Base-by-base conservation (phyloP, 2,329 filamentous ascomycete genomes). In the Cladosporium sp. region DNA sequence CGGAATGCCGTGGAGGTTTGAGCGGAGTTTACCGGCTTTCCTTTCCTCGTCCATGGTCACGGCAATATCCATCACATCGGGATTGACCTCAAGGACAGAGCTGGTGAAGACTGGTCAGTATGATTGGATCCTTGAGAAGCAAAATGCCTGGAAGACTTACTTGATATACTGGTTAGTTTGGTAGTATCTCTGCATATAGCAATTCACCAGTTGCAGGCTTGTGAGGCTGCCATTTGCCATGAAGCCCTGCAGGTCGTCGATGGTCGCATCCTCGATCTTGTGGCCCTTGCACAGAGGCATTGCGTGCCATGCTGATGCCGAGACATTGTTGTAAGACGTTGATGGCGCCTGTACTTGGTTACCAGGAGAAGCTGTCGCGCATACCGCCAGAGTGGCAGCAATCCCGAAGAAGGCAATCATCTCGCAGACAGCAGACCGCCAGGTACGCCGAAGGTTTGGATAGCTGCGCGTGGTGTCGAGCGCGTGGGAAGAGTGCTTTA, bases 1-100 rank as follows among this genome's bases (percentile, higher is more conserved):
- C 0, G 89, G 88, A 42, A 92, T 89, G 3, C 88, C 88, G 68
- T 91, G 88, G 1, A 92, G 77, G 1, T 83, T 83, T 1, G 87
- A 81, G n/a, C 85, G 80, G 9, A 85, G 70, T 37, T 74, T 75
- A 22, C 85, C 85, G 1, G 73, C 65, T 12, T 69, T 66, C 17
- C 88, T 80, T 71, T 91, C 87, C 0, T 66, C 68, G 64, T 91
- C 88, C 28, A 85, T 75, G 13, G 75, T 66, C 4, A 73, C 73
- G 3, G 88, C 88, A 57, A 90, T 89, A 20, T 71, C 62, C 34
- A 87, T 73, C 9, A 78, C 79, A 67, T 91, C 87, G 0, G 88
- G 87, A 68, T 91, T 91, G 36, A 85, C 64, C 65, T 91, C 82
- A 47, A 89, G 74, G 24, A 90, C 68, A 2, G 83, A 61, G 47